phyloP scores from a whole-genome alignment of 768 basidiomycete species.

The Auricularia sp. region DNA sequence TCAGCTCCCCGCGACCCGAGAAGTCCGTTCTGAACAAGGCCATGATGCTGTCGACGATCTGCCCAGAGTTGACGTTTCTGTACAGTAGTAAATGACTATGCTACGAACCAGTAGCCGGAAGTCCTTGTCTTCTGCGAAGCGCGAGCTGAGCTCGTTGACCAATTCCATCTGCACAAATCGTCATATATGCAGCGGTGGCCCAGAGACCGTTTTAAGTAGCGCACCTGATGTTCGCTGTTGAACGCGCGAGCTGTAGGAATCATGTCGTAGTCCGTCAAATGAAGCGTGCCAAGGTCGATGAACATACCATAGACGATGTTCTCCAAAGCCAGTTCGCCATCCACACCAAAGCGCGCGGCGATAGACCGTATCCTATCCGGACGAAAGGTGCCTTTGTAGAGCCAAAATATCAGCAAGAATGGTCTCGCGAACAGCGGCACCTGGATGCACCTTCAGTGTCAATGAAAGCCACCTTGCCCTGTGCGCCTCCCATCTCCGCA shows the following conservation, averaged over 20 bases:
- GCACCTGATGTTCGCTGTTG: slow-evolving; percentile 85
- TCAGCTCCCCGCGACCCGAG: slow-evolving; percentile 86
- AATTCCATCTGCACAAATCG: slow-evolving; percentile 56
- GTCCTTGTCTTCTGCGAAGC: slow-evolving; percentile 85
- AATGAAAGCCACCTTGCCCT: slow-evolving; percentile 90
- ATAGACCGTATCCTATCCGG: slow-evolving; percentile 87
- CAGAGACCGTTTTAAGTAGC: background rate
- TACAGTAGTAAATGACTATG: slow-evolving; percentile 1
- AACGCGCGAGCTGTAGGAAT: slow-evolving; percentile 61
- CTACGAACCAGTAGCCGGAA: slow-evolving; percentile 53
- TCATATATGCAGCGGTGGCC: no score
- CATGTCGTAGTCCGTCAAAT: slow-evolving; percentile 8
- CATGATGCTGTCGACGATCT: slow-evolving; percentile 97
- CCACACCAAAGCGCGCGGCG: slow-evolving; percentile 90
- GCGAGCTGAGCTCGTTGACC: slow-evolving; percentile 78
- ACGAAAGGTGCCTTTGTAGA: slow-evolving; percentile 68
- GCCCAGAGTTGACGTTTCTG: slow-evolving; percentile 6
- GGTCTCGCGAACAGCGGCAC: slow-evolving; percentile 14
- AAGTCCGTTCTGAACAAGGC: slow-evolving; percentile 91
- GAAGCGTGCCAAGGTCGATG: background rate
- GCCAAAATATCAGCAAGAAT: slow-evolving; percentile 11
- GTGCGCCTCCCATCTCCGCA: slow-evolving; percentile 78
- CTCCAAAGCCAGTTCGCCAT: slow-evolving; percentile 74
- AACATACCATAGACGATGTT: slow-evolving; percentile 78
- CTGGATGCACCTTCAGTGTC: slow-evolving; percentile 62